A percentile compares a stretch with the other conserved stretches of the same genome.
These are phyloP conservation scores for Aurantiochytrium sp. DNA, from an alignment of 108 stramenopile genomes.

Conservation along the genomic window DNA sequence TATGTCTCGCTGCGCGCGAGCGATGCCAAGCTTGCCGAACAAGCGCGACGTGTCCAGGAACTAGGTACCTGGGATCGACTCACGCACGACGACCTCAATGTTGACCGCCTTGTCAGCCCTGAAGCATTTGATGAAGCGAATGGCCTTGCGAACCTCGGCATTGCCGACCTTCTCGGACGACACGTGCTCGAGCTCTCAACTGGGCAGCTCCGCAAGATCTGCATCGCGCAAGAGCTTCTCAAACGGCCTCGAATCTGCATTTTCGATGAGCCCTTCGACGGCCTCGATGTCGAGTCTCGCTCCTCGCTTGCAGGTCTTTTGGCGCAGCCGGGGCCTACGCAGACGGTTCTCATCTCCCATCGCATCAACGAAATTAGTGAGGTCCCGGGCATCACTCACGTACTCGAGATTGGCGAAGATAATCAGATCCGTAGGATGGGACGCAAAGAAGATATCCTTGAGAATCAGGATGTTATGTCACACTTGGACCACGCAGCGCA, in stretches of 20 bases:
- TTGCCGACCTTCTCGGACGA: neutral
- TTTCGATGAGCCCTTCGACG: conserved; percentile 1
- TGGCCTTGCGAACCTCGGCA: neutral
- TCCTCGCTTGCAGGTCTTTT: neutral
- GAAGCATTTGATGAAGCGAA: neutral
- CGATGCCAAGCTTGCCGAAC: neutral
- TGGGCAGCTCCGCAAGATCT: neutral
- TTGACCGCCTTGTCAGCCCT: neutral
- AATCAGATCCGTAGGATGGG: neutral
- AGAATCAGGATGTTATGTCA: neutral
- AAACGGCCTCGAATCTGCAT: neutral
- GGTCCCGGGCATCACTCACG: neutral
- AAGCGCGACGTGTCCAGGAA: neutral
- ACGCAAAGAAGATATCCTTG: neutral
- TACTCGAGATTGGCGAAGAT: neutral
- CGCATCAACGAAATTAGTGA: neutral
- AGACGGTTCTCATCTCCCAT: neutral
- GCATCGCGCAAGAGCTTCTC: neutral
- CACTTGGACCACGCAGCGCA: neutral
- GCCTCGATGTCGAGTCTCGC: neutral
- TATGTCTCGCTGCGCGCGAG: neutral
- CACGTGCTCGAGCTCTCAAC: neutral
- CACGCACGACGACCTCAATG: neutral
- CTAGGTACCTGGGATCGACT: neutral
- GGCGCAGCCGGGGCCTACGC: neutral